These are phyloP conservation scores for Aspergillus udagawae DNA, from an alignment of 2,329 filamentous ascomycete genomes.

Conservation along the genomic window DNA sequence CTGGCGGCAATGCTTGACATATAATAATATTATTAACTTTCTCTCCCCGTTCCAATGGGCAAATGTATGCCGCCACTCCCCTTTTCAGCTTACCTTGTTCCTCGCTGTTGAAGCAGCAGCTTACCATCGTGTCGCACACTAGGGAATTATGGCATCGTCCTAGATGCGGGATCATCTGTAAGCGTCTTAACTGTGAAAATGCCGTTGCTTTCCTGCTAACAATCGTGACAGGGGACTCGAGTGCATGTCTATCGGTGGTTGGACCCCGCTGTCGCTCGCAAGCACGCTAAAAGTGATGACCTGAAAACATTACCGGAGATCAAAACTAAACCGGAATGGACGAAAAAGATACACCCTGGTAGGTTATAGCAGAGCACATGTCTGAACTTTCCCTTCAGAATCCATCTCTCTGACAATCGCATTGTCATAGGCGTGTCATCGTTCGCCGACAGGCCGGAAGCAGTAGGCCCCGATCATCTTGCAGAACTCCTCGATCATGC, in stretches of 20 bases:
- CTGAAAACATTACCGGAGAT: conserved; percentile 71
- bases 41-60: conserved; percentile 34
- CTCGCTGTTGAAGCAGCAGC: not conserved
- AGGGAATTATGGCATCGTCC: conserved; percentile 82
- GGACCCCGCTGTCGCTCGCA: conserved; percentile 64
- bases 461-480: conserved; percentile 78
- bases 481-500: conserved; percentile 77
- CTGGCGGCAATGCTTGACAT: conserved; percentile 27
- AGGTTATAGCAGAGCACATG: conserved; percentile 11
- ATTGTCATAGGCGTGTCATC: conserved; percentile 65
- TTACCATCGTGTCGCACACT: not conserved
- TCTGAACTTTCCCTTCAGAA: not conserved
- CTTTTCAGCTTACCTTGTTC: not conserved
- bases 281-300: conserved; percentile 56
- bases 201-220: conserved; percentile 1
- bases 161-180: conserved; percentile 93
- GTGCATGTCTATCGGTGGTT: conserved; percentile 94
- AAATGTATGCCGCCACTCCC: conserved; percentile 32
- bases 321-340: conserved; percentile 80
- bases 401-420: conserved; percentile 2
- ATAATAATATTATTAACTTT: conserved; percentile 6
- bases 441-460: conserved; percentile 71
- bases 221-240: conserved; percentile 65
- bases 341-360: conserved; percentile 91
- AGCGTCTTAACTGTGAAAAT: conserved; percentile 17